phyloP scores from a whole-genome alignment of 352 stramenopile species.

The Aphanomyces stellatus region DNA sequence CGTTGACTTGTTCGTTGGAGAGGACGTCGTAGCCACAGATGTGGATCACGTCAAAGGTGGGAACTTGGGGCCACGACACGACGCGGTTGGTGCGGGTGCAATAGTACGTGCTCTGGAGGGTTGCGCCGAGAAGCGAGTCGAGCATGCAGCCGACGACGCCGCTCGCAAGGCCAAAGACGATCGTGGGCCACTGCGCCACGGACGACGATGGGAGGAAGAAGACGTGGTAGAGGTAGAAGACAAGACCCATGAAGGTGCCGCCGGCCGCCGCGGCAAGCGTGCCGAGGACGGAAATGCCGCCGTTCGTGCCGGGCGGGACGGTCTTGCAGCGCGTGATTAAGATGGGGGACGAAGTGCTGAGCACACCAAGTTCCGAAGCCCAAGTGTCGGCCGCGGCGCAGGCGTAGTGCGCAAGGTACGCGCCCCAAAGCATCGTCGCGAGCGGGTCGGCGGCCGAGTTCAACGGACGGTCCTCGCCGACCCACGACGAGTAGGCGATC shows the following conservation, averaged over 20 bases:
- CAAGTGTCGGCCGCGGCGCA: conserved; percentile 91
- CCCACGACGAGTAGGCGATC: conserved; percentile 33
- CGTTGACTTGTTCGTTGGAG: conserved; percentile 70
- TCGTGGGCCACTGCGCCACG: conserved; percentile 32
- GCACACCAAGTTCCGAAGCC: conserved; percentile 92
- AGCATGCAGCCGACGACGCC: conserved; percentile 69
- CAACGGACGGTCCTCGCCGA: conserved; percentile 31
- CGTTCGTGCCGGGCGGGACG: conserved; percentile 91
- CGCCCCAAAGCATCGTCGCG: conserved; percentile 47
- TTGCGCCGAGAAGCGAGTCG: conserved; percentile 79
- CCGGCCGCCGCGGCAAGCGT: conserved; percentile 72
- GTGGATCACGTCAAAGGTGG: not conserved
- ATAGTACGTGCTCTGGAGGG: conserved; percentile 69
- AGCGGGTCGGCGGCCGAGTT: conserved; percentile 30
- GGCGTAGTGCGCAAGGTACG: conserved; percentile 89
- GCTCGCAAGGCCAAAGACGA: conserved; percentile 43
- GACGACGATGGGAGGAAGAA: conserved; percentile 29
- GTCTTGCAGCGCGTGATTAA: conserved; percentile 64
- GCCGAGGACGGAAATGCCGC: conserved; percentile 83
- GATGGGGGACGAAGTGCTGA: conserved; percentile 61
- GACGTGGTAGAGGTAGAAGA: conserved; percentile 43
- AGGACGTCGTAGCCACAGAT: conserved; percentile 22
- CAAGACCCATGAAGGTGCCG: conserved; percentile 79
- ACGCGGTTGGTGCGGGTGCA: conserved; percentile 45
- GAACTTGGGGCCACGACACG: conserved; percentile 26